Evolutionary conservation across 176 grass and related monocot genomes (phyloP), one percentile per base, ranked within the genome.

Genomic region (Miscanthus lutarioriparius): DNA sequence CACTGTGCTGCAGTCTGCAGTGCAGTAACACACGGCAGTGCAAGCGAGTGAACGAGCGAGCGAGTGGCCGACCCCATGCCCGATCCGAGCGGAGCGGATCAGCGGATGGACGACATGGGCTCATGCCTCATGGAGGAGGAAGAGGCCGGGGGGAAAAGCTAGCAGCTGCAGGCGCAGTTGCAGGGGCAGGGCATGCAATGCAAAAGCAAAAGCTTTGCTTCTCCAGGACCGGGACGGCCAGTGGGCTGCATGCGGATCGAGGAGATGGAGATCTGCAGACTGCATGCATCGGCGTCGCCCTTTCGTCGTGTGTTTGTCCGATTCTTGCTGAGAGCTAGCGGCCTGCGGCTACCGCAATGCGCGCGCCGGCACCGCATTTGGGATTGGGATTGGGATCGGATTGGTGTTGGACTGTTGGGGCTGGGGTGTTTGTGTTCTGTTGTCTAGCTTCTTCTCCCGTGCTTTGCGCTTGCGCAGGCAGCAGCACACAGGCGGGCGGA

Each of bases 181-280:
- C 36, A 54, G 51, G 5, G 4, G 61, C 32, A 39, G 45, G 45
- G 14, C 14, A 48, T 11, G 45, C 61, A 40, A 37, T 76, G 38
- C 61, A 40, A 87, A 89, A 87, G 84, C 63, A 84, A 90, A 88
- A 91, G 80, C 49, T 80, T 78, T 32, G 49, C 20, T 71, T 23
- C 37, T 49, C 13, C 67, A 39, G 19, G 43, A 45, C 43, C 3
- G 39, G 8, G 3, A 4, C 12, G 64, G 39, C 73, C 84, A 73
- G 67, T 61, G 56, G 9, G 8, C 9, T 56, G 53, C 51, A 58
- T 58, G 54, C 54, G 54, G 54, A 58, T 58, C 54, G 20, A 3
- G 48, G 48, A 51, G 16, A 51, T 10, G 48, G 48, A 51, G 16
- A 51, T 51, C 16, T 51, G 49, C 40, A 37, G 36, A 43, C 47